phyloP scores from a whole-genome alignment of 345 rosid genomes.

The Salix brachista region DNA sequence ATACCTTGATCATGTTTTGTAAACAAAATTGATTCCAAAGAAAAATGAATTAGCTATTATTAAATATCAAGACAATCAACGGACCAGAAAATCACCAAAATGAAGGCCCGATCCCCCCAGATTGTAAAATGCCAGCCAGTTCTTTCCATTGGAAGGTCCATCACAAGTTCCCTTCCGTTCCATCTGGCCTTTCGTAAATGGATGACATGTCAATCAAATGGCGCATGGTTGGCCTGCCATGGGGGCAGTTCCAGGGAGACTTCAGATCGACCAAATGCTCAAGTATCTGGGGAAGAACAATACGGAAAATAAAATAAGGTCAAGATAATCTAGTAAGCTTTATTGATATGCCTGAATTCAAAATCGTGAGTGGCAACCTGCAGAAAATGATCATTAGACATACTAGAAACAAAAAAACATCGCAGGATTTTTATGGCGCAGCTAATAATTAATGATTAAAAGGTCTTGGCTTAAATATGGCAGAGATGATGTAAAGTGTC shows the following conservation, averaged over 20 bases:
- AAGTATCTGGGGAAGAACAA: conserved; percentile 48
- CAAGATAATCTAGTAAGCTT: neutral
- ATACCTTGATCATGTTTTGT: too few relatives aligned
- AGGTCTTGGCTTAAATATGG: too few relatives aligned
- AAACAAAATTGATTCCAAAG: too few relatives aligned
- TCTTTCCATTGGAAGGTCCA: neutral
- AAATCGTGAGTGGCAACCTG: neutral
- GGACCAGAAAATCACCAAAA: too few relatives aligned
- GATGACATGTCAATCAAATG: conserved; percentile 80
- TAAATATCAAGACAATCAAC: too few relatives aligned
- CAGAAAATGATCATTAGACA: neutral
- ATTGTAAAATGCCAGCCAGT: too few relatives aligned
- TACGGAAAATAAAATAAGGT: neutral
- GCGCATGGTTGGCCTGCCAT: conserved; percentile 98
- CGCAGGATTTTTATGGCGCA: neutral
- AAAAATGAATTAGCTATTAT: too few relatives aligned
- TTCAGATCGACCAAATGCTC: conserved; percentile 71
- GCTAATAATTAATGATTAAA: neutral
- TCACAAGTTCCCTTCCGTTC: conserved; percentile 21
- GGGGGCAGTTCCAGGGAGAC: conserved; percentile 99
- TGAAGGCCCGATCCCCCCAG: too few relatives aligned
- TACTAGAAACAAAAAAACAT: neutral
- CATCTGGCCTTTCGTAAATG: conserved; percentile 30
- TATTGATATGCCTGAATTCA: neutral
- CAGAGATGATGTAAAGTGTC: neutral